These are phyloP conservation scores for Vaccinium macrocarpon DNA, from an alignment of 148 eudicot species.

Conservation along the genomic window DNA sequence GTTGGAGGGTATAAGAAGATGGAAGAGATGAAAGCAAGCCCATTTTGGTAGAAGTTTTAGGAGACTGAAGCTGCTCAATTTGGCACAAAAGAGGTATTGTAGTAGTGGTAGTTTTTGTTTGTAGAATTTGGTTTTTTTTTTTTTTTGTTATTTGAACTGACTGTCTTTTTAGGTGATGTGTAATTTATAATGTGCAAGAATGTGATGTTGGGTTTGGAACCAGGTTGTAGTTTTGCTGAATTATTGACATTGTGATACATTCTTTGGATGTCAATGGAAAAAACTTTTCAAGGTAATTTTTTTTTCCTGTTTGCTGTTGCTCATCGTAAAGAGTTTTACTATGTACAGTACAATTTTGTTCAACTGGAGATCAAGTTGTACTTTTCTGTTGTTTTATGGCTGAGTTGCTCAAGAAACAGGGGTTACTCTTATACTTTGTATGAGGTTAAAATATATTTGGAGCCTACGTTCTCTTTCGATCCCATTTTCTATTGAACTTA, in stretches of 20 bases:
- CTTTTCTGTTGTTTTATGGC: no score
- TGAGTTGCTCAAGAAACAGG: no score
- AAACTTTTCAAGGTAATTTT: neutral
- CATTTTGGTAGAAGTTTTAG: constrained; percentile 7
- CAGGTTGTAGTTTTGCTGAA: neutral
- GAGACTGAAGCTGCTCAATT: constrained; percentile 10
- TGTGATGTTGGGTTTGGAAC: neutral
- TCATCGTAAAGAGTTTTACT: no score
- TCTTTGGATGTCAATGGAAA: neutral
- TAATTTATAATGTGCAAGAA: neutral
- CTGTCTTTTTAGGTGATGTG: neutral
- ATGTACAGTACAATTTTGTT: no score
- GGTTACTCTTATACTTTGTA: no score
- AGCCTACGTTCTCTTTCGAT: no score
- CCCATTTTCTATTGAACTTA: no score
- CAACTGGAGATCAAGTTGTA: no score
- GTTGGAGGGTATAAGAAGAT: neutral
- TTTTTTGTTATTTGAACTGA: neutral
- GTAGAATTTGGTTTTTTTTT: neutral
- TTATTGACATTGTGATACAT: neutral
- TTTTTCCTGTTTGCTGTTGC: no score
- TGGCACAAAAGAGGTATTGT: constrained; percentile 5
- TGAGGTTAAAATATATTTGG: no score
- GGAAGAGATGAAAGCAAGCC: neutral
- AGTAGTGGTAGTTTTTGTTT: neutral